A percentile compares a stretch with the other conserved stretches of the same genome.
Evolutionary conservation across 2,329 filamentous ascomycete species (phyloP).

Genomic region (Basipetospora sp.): DNA sequence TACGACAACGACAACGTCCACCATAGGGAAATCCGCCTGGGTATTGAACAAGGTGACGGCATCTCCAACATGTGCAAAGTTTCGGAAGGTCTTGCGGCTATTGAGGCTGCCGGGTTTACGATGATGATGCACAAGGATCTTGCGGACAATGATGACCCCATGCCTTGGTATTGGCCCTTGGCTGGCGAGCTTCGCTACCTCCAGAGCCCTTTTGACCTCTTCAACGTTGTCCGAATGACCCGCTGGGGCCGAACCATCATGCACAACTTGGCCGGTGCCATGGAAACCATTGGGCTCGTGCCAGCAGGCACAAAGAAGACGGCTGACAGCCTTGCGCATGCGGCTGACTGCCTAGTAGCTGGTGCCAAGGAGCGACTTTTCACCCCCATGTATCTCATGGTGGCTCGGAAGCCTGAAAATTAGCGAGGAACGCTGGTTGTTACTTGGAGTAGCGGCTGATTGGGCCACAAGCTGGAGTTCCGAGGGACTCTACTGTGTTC

Average conservation of each 20-base stretch:
- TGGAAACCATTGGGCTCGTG: conserved; percentile 63
- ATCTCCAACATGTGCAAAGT: conserved; percentile 95
- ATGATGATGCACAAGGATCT: conserved; percentile 75
- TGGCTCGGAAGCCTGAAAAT: conserved; percentile 64
- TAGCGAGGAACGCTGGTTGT: no score
- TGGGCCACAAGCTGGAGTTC: neutral
- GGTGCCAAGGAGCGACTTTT: conserved; percentile 85
- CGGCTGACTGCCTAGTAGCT: conserved; percentile 72
- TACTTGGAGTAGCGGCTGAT: no score
- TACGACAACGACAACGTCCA: conserved; percentile 80
- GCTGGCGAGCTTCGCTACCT: conserved; percentile 75
- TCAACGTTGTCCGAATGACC: conserved; percentile 80
- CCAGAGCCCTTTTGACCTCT: conserved; percentile 61
- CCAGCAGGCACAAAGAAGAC: conserved; percentile 84
- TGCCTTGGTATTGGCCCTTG: conserved; percentile 90
- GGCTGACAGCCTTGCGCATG: conserved; percentile 71
- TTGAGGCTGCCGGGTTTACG: conserved; percentile 77
- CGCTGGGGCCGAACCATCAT: conserved; percentile 61
- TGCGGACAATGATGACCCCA: conserved; percentile 56
- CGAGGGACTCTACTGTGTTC: neutral
- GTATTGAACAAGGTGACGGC: conserved; percentile 88
- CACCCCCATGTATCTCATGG: conserved; percentile 96
- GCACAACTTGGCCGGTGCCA: conserved; percentile 59
- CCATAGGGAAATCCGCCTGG: conserved; percentile 81
- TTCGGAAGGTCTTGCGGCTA: conserved; percentile 64